Base-by-base conservation (phyloP, 2,329 filamentous ascomycete genomes). In the Piedraia hortae region DNA sequence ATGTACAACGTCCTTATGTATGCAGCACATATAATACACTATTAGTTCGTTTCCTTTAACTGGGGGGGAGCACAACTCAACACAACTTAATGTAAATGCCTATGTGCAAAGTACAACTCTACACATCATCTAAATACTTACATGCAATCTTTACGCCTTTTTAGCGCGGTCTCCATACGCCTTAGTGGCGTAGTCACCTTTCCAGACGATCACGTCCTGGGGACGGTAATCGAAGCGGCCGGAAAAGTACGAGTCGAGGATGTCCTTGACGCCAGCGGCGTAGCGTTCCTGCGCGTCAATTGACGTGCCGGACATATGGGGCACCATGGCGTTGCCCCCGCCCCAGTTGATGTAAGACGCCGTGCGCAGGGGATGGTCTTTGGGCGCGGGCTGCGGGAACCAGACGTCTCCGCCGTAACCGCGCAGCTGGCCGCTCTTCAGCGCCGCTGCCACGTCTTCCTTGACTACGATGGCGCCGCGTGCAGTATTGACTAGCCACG, bases 381-480 rank as follows among this genome's bases (percentile, higher is more conserved):
- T 62, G 43, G 80, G 80, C 11, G 85, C 85, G 38, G 85, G 85
- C 61, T 97, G 85, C 31, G 80, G 80, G 75, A 78, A 89, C 82
- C 82, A 93, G 41, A 85, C 73, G 36, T 85, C 74, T 42, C 74
- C 74, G 33, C 57, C 75, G 55, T 88, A 88, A 35, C 75, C 75
- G 41, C 72, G 69, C 43, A 88, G 72, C 50, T 93, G 80, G 41
- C 85, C 85, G 15, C 59, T 63, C 59, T 82, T 77, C 47, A 97
- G 64, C 21, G 85, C 85, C 13, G 71, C 80, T 31, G 85, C 85
- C 26, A 97, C 85, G 38, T 93, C 85, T 55, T 93, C 82, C 66
- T 93, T 93, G 55, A 93, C 82, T 38, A 97, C 80, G 45, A 97
- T 97, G 50, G 85, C 85, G 42, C 85, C 85, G 48, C 85, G 85